Evolutionary conservation across 768 basidiomycete species (phyloP), one percentile per base, ranked within the genome.

Genomic region (Boletus vinaceobasis): DNA sequence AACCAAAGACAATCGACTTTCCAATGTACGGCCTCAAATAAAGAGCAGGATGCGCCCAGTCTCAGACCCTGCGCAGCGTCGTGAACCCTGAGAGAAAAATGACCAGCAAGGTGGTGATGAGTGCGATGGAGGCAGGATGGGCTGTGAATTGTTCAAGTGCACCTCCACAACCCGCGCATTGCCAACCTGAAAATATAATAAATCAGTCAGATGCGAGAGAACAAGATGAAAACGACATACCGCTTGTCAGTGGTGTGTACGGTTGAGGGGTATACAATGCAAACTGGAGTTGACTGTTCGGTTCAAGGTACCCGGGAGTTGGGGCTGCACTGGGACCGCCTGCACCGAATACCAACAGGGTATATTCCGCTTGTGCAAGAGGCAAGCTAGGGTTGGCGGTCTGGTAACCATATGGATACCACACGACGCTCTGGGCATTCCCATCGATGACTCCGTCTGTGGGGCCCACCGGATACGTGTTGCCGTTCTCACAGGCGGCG

Each of bases 391-490:
- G 78, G 35, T 82, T 69, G 14, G 71, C 60, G 3, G 59, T 59
- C 58, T 86, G 79, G 70, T 82, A 85, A 48, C 74, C 75, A 62
- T 76, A 87, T 4, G 81, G 77, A 61, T 84, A 80, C 87, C 87
- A 88, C 1, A 77, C 73, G 14, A 81, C 73, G 49, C 69, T 70
- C 43, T 80, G 82, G 0, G 79, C 75, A 10, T 73, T 69, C 0
- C 83, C 87, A 0, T 79, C 67, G 13, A 86, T 74, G 56, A 79
- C 68, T 29, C 81, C 79, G 58, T 81, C 62, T 13, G 82, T 74
- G 2, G 84, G 80, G 0, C 84, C 85, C 8, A 88, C 75, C 1
- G 83, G 79, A 63, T 86, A 88, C 19, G 86, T 87, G 68, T 82
- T 80, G 5, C 84, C 84, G 63, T 87, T 88, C 14, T 79, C 77